phyloP scores from a whole-genome alignment of 1,139 yeast species.

The Candida pseudoviswanathii region DNA sequence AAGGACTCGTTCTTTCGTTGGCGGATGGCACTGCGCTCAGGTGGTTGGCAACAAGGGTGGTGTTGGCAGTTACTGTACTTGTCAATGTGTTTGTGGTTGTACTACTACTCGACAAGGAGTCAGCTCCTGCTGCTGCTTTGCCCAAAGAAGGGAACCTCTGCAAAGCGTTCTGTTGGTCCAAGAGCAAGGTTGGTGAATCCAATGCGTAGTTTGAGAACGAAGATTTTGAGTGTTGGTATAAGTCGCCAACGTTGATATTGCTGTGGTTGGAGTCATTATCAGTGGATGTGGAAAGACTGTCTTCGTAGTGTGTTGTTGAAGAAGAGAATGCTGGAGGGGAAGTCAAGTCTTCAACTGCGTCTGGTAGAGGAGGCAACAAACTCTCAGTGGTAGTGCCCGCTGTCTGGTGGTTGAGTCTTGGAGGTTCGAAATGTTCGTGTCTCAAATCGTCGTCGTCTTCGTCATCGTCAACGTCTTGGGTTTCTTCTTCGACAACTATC shows the following conservation, averaged over 20 bases:
- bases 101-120: slow-evolving; percentile 5
- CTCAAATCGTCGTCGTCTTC: not conserved
- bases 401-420: not conserved
- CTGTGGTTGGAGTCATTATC: slow-evolving; percentile 9
- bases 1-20: slow-evolving; percentile 15
- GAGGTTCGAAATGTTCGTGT: not conserved
- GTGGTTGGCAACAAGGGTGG: not conserved
- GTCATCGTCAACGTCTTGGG: not conserved
- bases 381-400: slow-evolving; percentile 21
- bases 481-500: not conserved
- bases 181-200: slow-evolving; percentile 31
- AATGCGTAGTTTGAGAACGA: slow-evolving; percentile 31
- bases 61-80: slow-evolving; percentile 1
- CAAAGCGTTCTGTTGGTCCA: slow-evolving; percentile 16
- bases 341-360: slow-evolving; percentile 17
- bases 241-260: slow-evolving; percentile 10
- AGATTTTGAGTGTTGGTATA: slow-evolving; percentile 18
- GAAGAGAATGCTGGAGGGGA: slow-evolving; percentile 5
- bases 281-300: slow-evolving; percentile 8
- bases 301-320: slow-evolving; percentile 4
- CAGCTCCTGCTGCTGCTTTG: not conserved
- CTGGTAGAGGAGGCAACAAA: slow-evolving; percentile 44
- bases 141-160: slow-evolving; percentile 24
- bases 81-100: not conserved
- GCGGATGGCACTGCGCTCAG: slow-evolving; percentile 13